phyloP scores from a whole-genome alignment of 2,329 filamentous ascomycete species.

The Cytospora leucostoma region DNA sequence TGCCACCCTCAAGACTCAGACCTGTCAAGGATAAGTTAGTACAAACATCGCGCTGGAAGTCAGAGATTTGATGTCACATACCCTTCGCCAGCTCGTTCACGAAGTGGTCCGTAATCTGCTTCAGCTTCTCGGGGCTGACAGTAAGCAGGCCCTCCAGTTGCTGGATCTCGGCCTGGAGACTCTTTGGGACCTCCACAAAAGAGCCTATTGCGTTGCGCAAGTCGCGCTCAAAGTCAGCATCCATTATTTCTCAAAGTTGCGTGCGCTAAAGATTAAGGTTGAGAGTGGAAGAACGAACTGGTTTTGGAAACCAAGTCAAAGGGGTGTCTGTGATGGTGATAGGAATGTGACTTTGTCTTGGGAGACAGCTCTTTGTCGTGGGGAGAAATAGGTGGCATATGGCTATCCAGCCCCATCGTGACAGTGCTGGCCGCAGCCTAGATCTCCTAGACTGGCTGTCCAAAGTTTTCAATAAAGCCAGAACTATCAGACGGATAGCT shows the following conservation, averaged over 20 bases:
- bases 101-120: slow-evolving; percentile 89
- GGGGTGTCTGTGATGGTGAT: slow-evolving; percentile 23
- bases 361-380: slow-evolving; percentile 26
- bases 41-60: neutral
- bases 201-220: slow-evolving; percentile 61
- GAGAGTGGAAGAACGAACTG: slow-evolving; percentile 7
- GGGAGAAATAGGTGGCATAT: slow-evolving; percentile 16
- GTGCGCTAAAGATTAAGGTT: neutral
- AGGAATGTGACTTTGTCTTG: slow-evolving; percentile 22
- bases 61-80: slow-evolving; percentile 39
- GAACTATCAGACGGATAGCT: neutral
- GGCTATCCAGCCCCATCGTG: slow-evolving; percentile 22
- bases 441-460: neutral
- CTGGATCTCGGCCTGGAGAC: slow-evolving; percentile 78
- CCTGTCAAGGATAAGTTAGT: slow-evolving; percentile 50
- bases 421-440: neutral
- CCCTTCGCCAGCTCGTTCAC: slow-evolving; percentile 84
- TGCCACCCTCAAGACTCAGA: slow-evolving; percentile 82
- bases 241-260: neutral
- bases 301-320: neutral
- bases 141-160: slow-evolving; percentile 82
- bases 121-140: slow-evolving; percentile 76
- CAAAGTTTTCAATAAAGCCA: neutral
- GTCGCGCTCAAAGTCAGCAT: slow-evolving; percentile 8
- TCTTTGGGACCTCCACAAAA: slow-evolving; percentile 86